These are phyloP conservation scores for Achaetomiella virescens DNA, from an alignment of 495 filamentous ascomycete genomes.

Conservation along the genomic window DNA sequence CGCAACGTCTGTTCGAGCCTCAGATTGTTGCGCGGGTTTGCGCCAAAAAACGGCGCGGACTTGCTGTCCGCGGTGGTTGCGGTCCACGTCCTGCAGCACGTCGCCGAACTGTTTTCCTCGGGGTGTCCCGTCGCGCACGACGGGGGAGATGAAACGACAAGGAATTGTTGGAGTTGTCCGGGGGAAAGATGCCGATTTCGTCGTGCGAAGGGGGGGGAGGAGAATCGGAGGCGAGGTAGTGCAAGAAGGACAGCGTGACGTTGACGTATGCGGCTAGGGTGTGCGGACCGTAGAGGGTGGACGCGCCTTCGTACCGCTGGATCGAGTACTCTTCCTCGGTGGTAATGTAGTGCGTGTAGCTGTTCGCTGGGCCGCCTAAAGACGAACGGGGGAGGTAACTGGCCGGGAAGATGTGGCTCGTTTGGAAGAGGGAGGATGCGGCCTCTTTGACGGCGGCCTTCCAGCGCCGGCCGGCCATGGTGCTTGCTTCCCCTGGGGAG, in stretches of 20 bases:
- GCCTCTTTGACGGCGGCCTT: slow-evolving; percentile 64
- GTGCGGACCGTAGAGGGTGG: slow-evolving; percentile 89
- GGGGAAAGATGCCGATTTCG: slow-evolving; percentile 58
- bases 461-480: slow-evolving; percentile 93
- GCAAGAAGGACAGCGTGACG: slow-evolving; percentile 64
- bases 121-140: slow-evolving; percentile 67
- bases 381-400: slow-evolving; percentile 57
- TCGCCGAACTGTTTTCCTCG: slow-evolving; percentile 74
- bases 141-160: slow-evolving; percentile 72
- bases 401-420: slow-evolving; percentile 10
- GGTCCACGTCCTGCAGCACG: slow-evolving; percentile 53
- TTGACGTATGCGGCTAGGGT: slow-evolving; percentile 89
- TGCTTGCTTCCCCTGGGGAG: slow-evolving; percentile 85
- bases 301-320: slow-evolving; percentile 93
- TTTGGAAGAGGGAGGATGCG: slow-evolving; percentile 40
- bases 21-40: slow-evolving; percentile 86
- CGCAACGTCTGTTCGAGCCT: slow-evolving; percentile 67
- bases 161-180: slow-evolving; percentile 73
- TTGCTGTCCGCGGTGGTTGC: slow-evolving; percentile 48
- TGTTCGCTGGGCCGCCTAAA: slow-evolving; percentile 93
- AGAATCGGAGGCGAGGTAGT: slow-evolving; percentile 53
- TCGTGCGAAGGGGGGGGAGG: slow-evolving; percentile 40
- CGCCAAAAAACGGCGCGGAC: slow-evolving; percentile 72
- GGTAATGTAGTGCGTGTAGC: slow-evolving; percentile 91
- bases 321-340: slow-evolving; percentile 86